Base-by-base conservation (phyloP, 768 basidiomycete species). In the Amanita pseudoporphyria region DNA sequence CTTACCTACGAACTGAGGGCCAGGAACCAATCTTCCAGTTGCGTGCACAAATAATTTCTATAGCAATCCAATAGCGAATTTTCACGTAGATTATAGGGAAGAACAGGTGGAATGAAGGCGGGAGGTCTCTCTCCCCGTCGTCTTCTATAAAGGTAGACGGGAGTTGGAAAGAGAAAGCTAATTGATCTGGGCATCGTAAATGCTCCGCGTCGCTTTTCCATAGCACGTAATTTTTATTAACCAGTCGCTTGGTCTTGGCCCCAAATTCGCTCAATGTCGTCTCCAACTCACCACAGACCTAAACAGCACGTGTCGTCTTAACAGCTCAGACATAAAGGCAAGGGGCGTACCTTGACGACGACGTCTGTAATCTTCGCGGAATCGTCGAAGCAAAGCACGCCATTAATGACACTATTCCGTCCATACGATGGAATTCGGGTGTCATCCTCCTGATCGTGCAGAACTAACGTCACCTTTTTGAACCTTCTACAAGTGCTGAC, bases 1-100 rank as follows among this genome's bases (percentile, higher is more conserved):
- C 70, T 43, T 56, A 81, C 82, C 57, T 61, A n/a, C 76, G 73
- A 9, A 58, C 69, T 22, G 67, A 70, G 9, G 66, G 74, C 62
- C 75, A 70, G 37, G 79, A 64, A 1, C 67, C 63, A 28, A 74
- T 47, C 36, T 73, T 69, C 45, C 62, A 64, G 36, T 64, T 64
- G 5, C 68, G 67, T 6, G 59, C 58, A 41, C 69, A 67, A 18
- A 62, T 68, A 35, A 76, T 54, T 35, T 60, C 60, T 16, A 84
- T 61, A 3, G 60, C 67, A 3, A 86, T 55, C 1, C 64, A 62
- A 57, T 83, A 86, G 0, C 61, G 57, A 38, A 64, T 69, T 38
- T 67, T 65, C 9, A 71, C 64, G 45, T 55, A 67, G 13, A 78
- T 57, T 9, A 62, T 64, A 9, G 63, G 56, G 28, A 60, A 58